Evolutionary conservation across 352 stramenopile species (phyloP), one percentile per base, ranked within the genome.

Genomic region (Pythium pectinolyticum): DNA sequence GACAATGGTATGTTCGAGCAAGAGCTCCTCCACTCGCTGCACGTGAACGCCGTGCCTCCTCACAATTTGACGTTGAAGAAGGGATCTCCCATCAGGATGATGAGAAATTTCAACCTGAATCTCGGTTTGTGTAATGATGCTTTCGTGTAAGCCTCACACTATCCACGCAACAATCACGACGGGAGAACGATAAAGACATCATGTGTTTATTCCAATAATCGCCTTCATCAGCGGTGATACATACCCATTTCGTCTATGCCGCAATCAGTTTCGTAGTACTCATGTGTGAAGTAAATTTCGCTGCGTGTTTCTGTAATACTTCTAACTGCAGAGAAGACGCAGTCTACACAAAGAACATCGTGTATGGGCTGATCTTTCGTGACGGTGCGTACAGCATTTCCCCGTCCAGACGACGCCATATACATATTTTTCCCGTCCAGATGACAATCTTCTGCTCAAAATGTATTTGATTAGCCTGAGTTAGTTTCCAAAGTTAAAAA

Each of bases 91-190:
- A 41, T 77, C 4, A 74, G 74, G 64, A 45, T 78, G 53, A 67
- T 78, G 22, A 57, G 65, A 3, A 77, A 75, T 27, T 54, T 77
- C 37, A 78, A 78, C 34, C 32, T 65, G 0, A 47, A 69, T 22
- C 27, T 61, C 12, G 65, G 63, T 0, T 25, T 81, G 0, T 74
- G 67, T 35, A 77, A 73, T 47, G 71, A 51, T 63, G 7, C 34
- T 70, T 0, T 27, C 74, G 7, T 51, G 78, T 0, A 59, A 69
- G 30, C 34, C 37, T 0, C 59, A 74, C 34, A 63, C 66, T 0
- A 75, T 79, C n/a, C 63, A 66, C 20, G 67, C 63, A 1, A 67
- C 39, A 8, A 78, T 80, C n/a, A 73, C 74, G 53, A 70, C 60
- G 0, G 65, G 67, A 14, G 41, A 57, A 11, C 56, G 55, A 11